Percentiles rank a stretch among this genome's conserved stretches.
Evolutionary conservation across 148 eudicot species (phyloP).

Genomic region (Dianthus caryophyllus): DNA sequence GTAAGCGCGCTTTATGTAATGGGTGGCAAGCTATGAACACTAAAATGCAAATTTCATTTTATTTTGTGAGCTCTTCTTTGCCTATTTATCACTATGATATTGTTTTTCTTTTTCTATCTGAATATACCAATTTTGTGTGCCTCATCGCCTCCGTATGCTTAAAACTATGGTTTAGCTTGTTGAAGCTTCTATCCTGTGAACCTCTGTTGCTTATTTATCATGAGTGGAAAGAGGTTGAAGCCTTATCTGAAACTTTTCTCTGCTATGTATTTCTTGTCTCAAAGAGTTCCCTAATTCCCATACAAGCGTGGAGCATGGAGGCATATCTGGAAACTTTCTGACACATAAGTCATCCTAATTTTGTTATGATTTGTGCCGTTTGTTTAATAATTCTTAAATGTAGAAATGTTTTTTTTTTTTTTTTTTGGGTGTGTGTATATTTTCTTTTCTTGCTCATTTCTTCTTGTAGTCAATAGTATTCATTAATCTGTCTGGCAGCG

Average conservation of each 20-base stretch:
- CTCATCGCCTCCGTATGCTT: too few relatives aligned
- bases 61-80: too few relatives aligned
- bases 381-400: not conserved
- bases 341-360: not conserved
- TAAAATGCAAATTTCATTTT: too few relatives aligned
- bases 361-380: not conserved
- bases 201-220: not conserved
- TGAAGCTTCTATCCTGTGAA: not conserved
- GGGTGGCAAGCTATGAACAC: too few relatives aligned
- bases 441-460: constrained; percentile 7
- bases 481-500: constrained; percentile 39
- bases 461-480: not conserved
- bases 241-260: not conserved
- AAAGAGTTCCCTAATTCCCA: not conserved
- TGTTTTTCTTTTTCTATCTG: too few relatives aligned
- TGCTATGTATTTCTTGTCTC: not conserved
- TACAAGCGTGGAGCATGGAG: not conserved
- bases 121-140: too few relatives aligned
- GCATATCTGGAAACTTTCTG: not conserved
- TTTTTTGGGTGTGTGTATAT: not conserved
- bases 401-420: constrained; percentile 5
- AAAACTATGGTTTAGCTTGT: not conserved
- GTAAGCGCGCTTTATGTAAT: too few relatives aligned
- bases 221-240: not conserved
- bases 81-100: too few relatives aligned